A percentile compares a stretch with the other conserved stretches of the same genome.
phyloP scores from a whole-genome alignment of 2,329 filamentous ascomycete genomes.

The Pseudocercospora fuligena region DNA sequence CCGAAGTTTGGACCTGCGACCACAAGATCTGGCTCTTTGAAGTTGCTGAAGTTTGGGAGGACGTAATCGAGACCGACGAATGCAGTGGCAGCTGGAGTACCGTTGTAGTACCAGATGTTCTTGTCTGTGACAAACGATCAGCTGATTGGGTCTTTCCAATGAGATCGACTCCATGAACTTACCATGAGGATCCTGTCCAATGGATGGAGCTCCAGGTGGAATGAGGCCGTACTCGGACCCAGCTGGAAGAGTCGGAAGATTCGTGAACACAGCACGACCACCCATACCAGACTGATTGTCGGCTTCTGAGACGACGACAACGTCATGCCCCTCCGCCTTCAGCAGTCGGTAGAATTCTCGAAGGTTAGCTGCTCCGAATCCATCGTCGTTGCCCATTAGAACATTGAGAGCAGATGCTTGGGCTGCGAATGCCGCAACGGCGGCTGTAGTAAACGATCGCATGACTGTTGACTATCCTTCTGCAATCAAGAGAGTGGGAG shows the following conservation, averaged over 20 bases:
- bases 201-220: slow-evolving; percentile 52
- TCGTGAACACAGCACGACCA: slow-evolving; percentile 52
- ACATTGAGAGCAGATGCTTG: slow-evolving; percentile 38
- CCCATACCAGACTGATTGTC: slow-evolving; percentile 54
- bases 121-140: slow-evolving; percentile 42
- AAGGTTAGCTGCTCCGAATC: slow-evolving; percentile 44
- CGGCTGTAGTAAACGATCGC: slow-evolving; percentile 22
- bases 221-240: slow-evolving; percentile 54
- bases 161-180: neutral
- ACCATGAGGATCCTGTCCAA: slow-evolving; percentile 55
- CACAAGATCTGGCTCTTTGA: slow-evolving; percentile 59
- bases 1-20: slow-evolving; percentile 63
- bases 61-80: slow-evolving; percentile 57
- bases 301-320: slow-evolving; percentile 49
- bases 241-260: slow-evolving; percentile 46
- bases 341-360: slow-evolving; percentile 47
- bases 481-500: neutral
- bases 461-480: slow-evolving; percentile 23
- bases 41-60: slow-evolving; percentile 55
- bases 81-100: slow-evolving; percentile 61
- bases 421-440: slow-evolving; percentile 22
- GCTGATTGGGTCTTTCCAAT: no score
- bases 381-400: slow-evolving; percentile 46
- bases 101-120: slow-evolving; percentile 66
- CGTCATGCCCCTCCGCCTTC: slow-evolving; percentile 46